Evolutionary conservation across 2,329 filamentous ascomycete genomes (phyloP).

Genomic region (Cladosporium sp.): DNA sequence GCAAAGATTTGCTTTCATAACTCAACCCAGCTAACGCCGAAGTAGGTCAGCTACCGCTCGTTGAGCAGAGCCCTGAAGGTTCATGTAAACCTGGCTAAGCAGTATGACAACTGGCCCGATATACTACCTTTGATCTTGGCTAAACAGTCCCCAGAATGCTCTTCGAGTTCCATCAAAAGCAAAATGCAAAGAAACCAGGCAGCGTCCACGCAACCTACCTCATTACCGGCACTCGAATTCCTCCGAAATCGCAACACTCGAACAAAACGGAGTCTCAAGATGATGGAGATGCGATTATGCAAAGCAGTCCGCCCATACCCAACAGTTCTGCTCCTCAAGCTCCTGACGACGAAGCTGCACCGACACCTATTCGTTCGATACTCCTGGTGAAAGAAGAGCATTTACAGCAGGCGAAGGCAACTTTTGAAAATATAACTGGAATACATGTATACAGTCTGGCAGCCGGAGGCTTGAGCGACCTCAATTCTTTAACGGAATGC

Average conservation of each 20-base stretch:
- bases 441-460: constrained; percentile 87
- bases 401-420: constrained; percentile 49
- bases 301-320: constrained; percentile 63
- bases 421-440: constrained; percentile 69
- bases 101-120: constrained; percentile 50
- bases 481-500: constrained; percentile 68
- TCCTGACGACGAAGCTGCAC: constrained; percentile 46
- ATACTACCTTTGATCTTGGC: not conserved
- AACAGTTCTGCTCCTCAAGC: constrained; percentile 60
- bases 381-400: constrained; percentile 30
- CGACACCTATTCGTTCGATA: constrained; percentile 42
- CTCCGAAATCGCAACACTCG: constrained; percentile 29
- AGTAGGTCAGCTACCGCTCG: constrained; percentile 80
- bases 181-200: constrained; percentile 69
- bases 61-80: constrained; percentile 79
- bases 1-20: no score
- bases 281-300: constrained; percentile 64
- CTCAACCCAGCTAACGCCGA: constrained; percentile 10
- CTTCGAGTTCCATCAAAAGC: constrained; percentile 75
- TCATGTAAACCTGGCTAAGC: constrained; percentile 83
- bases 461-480: constrained; percentile 60
- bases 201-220: constrained; percentile 92
- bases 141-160: constrained; percentile 60
- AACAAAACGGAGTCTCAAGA: constrained; percentile 44
- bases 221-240: constrained; percentile 64